Evolutionary conservation across 1,284 basidiomycete species (phyloP).

Genomic region (Sutorius eximius): DNA sequence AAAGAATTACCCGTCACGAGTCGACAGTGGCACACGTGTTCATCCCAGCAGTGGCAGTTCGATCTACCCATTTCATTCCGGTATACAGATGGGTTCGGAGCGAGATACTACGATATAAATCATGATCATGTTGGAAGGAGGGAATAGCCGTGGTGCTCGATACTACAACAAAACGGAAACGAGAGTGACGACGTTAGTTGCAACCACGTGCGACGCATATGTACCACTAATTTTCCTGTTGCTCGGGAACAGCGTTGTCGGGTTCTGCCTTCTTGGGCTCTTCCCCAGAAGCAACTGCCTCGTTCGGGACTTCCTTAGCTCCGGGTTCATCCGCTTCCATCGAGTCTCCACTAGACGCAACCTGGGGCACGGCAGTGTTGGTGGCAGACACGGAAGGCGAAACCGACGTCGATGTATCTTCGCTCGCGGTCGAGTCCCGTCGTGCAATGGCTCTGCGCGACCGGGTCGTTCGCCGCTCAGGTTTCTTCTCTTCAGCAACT

Average conservation of each 20-base stretch:
- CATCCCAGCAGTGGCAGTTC: too few relatives aligned
- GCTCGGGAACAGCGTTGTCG: neutral
- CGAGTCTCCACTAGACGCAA: conserved; percentile 18
- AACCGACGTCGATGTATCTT: conserved; percentile 36
- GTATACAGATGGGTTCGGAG: neutral
- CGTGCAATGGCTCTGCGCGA: conserved; percentile 41
- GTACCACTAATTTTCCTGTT: conserved; percentile 4
- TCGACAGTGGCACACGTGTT: too few relatives aligned
- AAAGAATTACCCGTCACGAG: too few relatives aligned
- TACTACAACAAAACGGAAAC: conserved; percentile 9
- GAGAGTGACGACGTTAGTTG: conserved; percentile 1
- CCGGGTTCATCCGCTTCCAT: conserved; percentile 18
- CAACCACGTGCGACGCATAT: neutral
- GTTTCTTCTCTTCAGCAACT: conserved; percentile 30
- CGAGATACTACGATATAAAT: conserved; percentile 24
- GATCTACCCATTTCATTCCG: neutral
- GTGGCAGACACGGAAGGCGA: conserved; percentile 35
- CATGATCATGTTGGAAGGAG: conserved; percentile 1
- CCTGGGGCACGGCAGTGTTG: conserved; percentile 12
- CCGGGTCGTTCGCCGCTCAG: conserved; percentile 48
- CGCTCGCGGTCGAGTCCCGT: conserved; percentile 43
- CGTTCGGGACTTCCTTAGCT: conserved; percentile 5
- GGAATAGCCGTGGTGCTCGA: conserved; percentile 2
- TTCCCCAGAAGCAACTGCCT: neutral
- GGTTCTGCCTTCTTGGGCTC: conserved; percentile 7